Evolutionary conservation across 305 asterid genomes (phyloP).

Genomic region (Fraxinus xanthoxyloides): DNA sequence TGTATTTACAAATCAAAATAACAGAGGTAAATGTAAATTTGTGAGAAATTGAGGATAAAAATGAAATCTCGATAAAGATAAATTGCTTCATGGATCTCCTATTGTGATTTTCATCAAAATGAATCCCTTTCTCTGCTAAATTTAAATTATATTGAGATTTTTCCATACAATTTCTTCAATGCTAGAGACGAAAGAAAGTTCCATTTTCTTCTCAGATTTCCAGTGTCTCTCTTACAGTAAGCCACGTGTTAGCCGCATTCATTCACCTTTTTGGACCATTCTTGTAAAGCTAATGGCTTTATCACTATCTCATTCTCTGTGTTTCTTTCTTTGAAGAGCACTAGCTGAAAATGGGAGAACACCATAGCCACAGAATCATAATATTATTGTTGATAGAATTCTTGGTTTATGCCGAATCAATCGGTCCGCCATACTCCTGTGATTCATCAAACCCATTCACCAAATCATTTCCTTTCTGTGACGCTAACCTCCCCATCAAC

Average conservation of each 20-base stretch:
- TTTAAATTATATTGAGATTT: background rate
- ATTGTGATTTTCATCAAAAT: background rate
- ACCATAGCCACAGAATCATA: background rate
- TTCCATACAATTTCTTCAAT: background rate
- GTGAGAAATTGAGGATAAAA: background rate
- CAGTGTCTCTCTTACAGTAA: background rate
- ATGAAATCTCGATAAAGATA: background rate
- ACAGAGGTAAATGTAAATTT: background rate
- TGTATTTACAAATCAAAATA: background rate
- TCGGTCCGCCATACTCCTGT: conserved; percentile 56
- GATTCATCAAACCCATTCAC: conserved; percentile 40
- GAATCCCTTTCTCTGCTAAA: background rate
- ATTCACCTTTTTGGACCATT: background rate
- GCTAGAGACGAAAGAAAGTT: background rate
- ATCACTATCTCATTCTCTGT: background rate
- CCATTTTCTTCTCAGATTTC: background rate
- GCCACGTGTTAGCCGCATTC: background rate
- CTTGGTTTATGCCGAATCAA: conserved; percentile 17
- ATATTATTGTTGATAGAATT: background rate
- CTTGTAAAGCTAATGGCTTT: background rate
- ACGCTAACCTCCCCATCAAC: conserved; percentile 32
- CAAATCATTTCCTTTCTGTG: conserved; percentile 50
- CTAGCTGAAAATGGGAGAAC: background rate
- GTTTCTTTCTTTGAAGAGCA: background rate
- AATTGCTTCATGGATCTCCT: background rate